These are phyloP conservation scores for Arthrobotrys megalospora DNA, from an alignment of 2,329 filamentous ascomycete genomes.

Conservation along the genomic window DNA sequence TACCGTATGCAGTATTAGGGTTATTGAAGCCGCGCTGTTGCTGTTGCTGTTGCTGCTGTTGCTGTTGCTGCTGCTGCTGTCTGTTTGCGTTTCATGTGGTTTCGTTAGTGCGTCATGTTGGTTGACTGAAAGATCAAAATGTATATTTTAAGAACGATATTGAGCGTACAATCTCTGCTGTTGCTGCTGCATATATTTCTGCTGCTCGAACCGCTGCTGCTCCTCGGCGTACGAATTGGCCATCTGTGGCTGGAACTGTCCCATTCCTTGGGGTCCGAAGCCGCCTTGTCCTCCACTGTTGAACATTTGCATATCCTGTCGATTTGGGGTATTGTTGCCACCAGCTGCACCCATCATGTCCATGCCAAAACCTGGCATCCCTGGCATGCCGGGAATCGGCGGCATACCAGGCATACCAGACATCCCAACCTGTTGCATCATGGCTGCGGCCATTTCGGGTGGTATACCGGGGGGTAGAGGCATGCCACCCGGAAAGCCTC, in stretches of 20 bases:
- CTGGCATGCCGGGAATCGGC: slow-evolving; percentile 57
- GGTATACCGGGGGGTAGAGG: slow-evolving; percentile 60
- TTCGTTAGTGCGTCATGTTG: slow-evolving; percentile 37
- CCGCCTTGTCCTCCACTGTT: slow-evolving; percentile 51
- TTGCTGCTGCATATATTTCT: slow-evolving; percentile 61
- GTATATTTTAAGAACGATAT: slow-evolving; percentile 60
- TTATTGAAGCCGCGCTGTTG: slow-evolving; percentile 52
- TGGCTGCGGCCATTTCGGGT: slow-evolving; percentile 61
- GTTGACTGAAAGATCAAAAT: slow-evolving; percentile 31
- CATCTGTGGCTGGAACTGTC: slow-evolving; percentile 46
- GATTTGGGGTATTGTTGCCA: slow-evolving; percentile 49
- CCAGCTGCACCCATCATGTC: slow-evolving; percentile 59
- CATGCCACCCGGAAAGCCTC: slow-evolving; percentile 47
- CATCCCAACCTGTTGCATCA: slow-evolving; percentile 62
- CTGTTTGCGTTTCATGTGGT: slow-evolving; percentile 39
- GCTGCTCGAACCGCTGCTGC: slow-evolving; percentile 59
- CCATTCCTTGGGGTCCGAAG: slow-evolving; percentile 53
- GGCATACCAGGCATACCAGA: slow-evolving; percentile 60
- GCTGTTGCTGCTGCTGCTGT: slow-evolving; percentile 38
- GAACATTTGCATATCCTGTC: slow-evolving; percentile 61
- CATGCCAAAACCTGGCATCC: slow-evolving; percentile 58
- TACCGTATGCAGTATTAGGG: slow-evolving; percentile 51
- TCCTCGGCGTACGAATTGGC: slow-evolving; percentile 50
- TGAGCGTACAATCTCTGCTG: slow-evolving; percentile 60
- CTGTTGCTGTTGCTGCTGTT: slow-evolving; percentile 31